Conservation (phyloP, 2,329 filamentous ascomycete species). For the Calycina herbarum region DNA sequence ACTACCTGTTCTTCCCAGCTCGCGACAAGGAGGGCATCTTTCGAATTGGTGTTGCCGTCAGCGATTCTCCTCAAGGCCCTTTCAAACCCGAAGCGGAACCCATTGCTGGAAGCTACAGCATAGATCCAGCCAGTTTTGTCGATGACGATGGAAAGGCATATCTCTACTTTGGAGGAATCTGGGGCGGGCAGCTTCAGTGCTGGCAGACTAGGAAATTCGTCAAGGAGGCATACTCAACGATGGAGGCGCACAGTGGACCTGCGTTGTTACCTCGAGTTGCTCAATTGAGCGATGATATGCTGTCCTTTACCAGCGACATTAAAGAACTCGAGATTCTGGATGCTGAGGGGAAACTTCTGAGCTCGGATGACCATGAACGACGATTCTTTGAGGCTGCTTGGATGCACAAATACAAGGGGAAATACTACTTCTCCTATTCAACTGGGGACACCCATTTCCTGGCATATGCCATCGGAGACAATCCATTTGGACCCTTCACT, state of each 20-base stretch:
- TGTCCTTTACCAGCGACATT: slow-evolving; percentile 54
- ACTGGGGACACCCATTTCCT: slow-evolving; percentile 77
- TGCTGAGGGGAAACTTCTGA: slow-evolving; percentile 57
- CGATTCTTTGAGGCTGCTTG: slow-evolving; percentile 81
- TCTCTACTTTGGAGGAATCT: slow-evolving; percentile 76
- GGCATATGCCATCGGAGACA: slow-evolving; percentile 65
- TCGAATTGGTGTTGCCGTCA: slow-evolving; percentile 70
- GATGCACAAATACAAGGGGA: slow-evolving; percentile 70
- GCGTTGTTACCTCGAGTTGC: slow-evolving; percentile 70
- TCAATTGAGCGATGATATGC: slow-evolving; percentile 65
- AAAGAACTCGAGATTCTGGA: slow-evolving; percentile 65
- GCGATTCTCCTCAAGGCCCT: slow-evolving; percentile 65
- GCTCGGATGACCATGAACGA: slow-evolving; percentile 68
- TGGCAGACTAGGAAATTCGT: slow-evolving; percentile 64
- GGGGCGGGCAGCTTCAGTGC: slow-evolving; percentile 80
- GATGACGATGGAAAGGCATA: slow-evolving; percentile 69
- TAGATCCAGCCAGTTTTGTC: slow-evolving; percentile 75
- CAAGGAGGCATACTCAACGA: slow-evolving; percentile 50
- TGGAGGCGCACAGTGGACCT: slow-evolving; percentile 59
- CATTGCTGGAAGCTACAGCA: slow-evolving; percentile 71
- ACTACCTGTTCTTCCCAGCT: slow-evolving; percentile 77
- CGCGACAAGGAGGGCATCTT: slow-evolving; percentile 70
- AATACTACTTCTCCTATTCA: slow-evolving; percentile 76
- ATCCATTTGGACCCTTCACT: slow-evolving; percentile 69
- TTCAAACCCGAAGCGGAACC: slow-evolving; percentile 64